Evolutionary conservation across 257 asterid genomes (phyloP).

Genomic region (Dorcoceras hygrometricum): DNA sequence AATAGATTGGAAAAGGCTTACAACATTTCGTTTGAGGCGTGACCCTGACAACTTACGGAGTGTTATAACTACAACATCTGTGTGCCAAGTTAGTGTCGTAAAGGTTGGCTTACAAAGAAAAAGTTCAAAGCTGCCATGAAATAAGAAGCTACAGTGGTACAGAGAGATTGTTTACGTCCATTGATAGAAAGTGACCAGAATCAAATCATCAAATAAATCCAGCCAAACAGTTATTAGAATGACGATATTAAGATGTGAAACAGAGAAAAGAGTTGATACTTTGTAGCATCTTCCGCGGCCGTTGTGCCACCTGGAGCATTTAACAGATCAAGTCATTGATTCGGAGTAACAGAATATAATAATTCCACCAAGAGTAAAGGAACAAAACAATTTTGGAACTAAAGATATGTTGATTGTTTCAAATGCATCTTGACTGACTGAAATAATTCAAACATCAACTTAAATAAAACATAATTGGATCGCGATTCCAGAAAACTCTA

Average conservation of each 20-base stretch:
- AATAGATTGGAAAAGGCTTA: too few relatives aligned
- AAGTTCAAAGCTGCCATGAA: neutral
- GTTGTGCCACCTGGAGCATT: constrained; percentile 55
- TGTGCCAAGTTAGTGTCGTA: neutral
- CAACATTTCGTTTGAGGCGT: too few relatives aligned
- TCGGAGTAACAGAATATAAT: constrained; percentile 18
- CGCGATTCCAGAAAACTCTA: neutral
- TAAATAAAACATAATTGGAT: neutral
- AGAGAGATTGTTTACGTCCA: neutral
- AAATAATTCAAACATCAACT: constrained; percentile 11
- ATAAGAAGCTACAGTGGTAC: neutral
- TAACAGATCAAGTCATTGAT: constrained; percentile 22
- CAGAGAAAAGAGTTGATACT: constrained; percentile 46
- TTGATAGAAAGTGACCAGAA: constrained; percentile 13
- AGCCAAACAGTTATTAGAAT: constrained; percentile 14
- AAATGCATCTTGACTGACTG: neutral
- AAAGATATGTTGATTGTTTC: neutral
- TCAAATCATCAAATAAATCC: constrained; percentile 12
- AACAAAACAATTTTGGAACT: neutral
- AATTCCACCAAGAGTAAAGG: neutral
- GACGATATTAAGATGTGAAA: constrained; percentile 2
- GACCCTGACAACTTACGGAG: too few relatives aligned
- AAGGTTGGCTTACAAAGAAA: neutral
- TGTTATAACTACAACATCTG: neutral
- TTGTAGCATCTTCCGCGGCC: constrained; percentile 76